Evolutionary conservation across 1,139 yeast genomes (phyloP).

Genomic region (Nakaseomyces sp.): DNA sequence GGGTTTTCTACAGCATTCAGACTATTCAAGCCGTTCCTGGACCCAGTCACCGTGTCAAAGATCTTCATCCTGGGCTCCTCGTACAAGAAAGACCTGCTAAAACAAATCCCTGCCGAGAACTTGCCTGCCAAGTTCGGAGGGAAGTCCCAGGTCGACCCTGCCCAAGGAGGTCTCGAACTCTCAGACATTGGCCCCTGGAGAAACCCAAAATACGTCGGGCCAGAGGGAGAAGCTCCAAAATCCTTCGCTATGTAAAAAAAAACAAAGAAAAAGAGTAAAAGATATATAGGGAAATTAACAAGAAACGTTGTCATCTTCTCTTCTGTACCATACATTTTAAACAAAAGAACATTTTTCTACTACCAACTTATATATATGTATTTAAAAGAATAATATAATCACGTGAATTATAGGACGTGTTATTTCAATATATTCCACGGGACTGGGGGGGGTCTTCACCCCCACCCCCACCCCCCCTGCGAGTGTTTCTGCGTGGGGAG

Average conservation of each 20-base stretch:
- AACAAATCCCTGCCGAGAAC: constrained; percentile 86
- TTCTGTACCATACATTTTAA: too few relatives aligned
- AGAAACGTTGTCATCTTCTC: too few relatives aligned
- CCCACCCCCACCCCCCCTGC: too few relatives aligned
- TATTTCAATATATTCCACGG: too few relatives aligned
- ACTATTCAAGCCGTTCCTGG: constrained; percentile 81
- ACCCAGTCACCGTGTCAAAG: constrained; percentile 91
- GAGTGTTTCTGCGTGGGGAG: too few relatives aligned
- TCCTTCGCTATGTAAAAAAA: constrained; percentile 29
- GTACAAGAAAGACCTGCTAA: constrained; percentile 69
- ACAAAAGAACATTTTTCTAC: too few relatives aligned
- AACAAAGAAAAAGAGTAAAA: background rate
- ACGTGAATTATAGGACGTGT: too few relatives aligned
- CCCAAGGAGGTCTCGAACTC: constrained; percentile 68
- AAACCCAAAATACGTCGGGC: constrained; percentile 68
- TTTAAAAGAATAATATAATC: too few relatives aligned
- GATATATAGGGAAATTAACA: background rate
- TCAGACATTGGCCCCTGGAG: constrained; percentile 97
- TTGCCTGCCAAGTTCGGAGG: constrained; percentile 89
- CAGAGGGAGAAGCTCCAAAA: constrained; percentile 74
- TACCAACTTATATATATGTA: too few relatives aligned
- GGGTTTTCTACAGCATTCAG: constrained; percentile 90
- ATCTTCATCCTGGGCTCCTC: constrained; percentile 74
- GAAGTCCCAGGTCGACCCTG: constrained; percentile 47
- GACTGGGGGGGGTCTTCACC: too few relatives aligned